Conservation (phyloP, 1,284 basidiomycete genomes). For the Ustilago loliicola region DNA sequence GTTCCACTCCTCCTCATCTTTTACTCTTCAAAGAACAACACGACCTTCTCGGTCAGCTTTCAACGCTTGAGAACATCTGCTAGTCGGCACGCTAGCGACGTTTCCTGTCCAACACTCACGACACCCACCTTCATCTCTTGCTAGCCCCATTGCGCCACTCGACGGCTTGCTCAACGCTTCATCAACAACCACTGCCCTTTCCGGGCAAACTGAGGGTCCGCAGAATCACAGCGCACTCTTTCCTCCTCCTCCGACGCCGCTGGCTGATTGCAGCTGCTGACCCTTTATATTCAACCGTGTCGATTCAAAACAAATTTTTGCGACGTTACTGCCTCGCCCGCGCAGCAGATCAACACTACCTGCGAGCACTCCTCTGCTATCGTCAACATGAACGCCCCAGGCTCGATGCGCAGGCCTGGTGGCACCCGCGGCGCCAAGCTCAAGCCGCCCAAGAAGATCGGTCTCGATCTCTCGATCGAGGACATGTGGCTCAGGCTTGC, state of each 20-base stretch:
- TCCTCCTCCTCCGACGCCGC: too few relatives aligned
- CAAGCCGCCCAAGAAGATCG: slow-evolving; percentile 60
- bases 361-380: not conserved
- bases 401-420: slow-evolving; percentile 51
- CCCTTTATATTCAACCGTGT: too few relatives aligned
- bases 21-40: not conserved
- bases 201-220: too few relatives aligned
- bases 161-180: too few relatives aligned
- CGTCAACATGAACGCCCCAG: slow-evolving; percentile 44
- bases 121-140: too few relatives aligned
- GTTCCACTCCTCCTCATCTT: not conserved
- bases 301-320: too few relatives aligned
- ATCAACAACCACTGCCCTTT: too few relatives aligned
- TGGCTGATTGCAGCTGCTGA: too few relatives aligned
- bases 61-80: not conserved
- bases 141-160: not conserved
- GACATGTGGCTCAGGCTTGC: slow-evolving; percentile 79
- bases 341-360: not conserved
- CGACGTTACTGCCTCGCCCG: too few relatives aligned
- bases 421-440: slow-evolving; percentile 47
- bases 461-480: slow-evolving; percentile 59
- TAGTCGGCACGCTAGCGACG: too few relatives aligned
- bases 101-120: too few relatives aligned
- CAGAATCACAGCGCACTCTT: not conserved
- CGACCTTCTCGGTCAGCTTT: not conserved